Percentiles rank a stretch among this genome's conserved stretches.
Evolutionary conservation across 805 yeast species (phyloP).

Genomic region (Spathaspora hagerdaliae): DNA sequence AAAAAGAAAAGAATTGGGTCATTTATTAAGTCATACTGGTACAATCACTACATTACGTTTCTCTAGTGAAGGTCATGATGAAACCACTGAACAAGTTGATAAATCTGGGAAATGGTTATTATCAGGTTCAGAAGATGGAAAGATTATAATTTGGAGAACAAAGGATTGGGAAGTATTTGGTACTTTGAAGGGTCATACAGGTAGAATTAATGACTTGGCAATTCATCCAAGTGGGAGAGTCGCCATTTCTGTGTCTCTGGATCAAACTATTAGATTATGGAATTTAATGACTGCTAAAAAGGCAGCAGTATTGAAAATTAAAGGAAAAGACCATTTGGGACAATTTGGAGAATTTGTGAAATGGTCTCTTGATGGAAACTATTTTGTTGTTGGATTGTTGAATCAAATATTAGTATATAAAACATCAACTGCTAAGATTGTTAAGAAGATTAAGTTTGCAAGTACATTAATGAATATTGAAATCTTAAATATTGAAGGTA

Average conservation of each 20-base stretch:
- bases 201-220: constrained; percentile 76
- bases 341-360: constrained; percentile 62
- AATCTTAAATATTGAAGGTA: constrained; percentile 39
- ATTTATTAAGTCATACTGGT: constrained; percentile 84
- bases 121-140: constrained; percentile 89
- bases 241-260: constrained; percentile 86
- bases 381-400: constrained; percentile 71
- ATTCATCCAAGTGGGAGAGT: constrained; percentile 89
- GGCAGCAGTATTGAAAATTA: constrained; percentile 77
- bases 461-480: constrained; percentile 68
- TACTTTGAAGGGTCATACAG: constrained; percentile 82
- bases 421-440: constrained; percentile 57
- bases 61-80: constrained; percentile 41
- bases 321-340: constrained; percentile 61
- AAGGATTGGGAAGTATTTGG: constrained; percentile 96
- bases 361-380: constrained; percentile 67
- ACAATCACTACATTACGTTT: constrained; percentile 76
- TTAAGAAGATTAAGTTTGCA: constrained; percentile 48
- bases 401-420: constrained; percentile 62
- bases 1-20: constrained; percentile 90
- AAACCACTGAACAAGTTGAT: constrained; percentile 14
- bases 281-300: constrained; percentile 94
- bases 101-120: constrained; percentile 83
- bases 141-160: constrained; percentile 87
- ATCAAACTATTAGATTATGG: constrained; percentile 84